Conservation (phyloP, 176 grass and related monocot species). For the Panicum miliaceum region DNA sequence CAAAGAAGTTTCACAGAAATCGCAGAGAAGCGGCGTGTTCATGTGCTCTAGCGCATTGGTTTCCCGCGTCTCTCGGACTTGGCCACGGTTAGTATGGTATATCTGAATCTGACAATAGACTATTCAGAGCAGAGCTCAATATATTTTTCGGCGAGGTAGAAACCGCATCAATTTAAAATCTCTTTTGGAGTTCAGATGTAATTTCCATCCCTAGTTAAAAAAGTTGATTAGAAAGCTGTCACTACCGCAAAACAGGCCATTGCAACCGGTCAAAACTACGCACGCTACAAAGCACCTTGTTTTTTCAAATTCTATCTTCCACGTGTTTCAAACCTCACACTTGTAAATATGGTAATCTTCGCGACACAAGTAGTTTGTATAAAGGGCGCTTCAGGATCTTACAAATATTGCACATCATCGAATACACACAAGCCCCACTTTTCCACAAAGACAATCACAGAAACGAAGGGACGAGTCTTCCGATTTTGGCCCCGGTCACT, state of each 20-base stretch:
- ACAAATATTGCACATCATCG: no score
- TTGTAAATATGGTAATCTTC: not conserved
- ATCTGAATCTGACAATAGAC: not conserved
- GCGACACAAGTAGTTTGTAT: not conserved
- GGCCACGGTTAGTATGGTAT: no score
- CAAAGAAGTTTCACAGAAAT: not conserved
- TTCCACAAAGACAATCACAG: no score
- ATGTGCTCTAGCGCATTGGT: not conserved
- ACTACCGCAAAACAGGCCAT: no score
- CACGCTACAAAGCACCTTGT: no score
- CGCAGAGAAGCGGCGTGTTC: not conserved
- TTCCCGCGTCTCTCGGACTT: not conserved
- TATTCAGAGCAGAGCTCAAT: not conserved
- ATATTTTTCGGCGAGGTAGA: not conserved
- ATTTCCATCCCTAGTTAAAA: not conserved
- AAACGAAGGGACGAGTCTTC: no score
- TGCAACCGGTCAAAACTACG: no score
- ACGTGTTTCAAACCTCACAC: no score
- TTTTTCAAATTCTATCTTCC: no score
- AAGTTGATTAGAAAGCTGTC: no score
- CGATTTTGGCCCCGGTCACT: no score
- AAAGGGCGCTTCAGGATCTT: not conserved
- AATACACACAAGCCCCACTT: no score
- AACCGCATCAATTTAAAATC: not conserved
- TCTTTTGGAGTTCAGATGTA: not conserved